Conservation (phyloP, 1,139 yeast genomes). For the Scheffersomyces illinoinensis region DNA sequence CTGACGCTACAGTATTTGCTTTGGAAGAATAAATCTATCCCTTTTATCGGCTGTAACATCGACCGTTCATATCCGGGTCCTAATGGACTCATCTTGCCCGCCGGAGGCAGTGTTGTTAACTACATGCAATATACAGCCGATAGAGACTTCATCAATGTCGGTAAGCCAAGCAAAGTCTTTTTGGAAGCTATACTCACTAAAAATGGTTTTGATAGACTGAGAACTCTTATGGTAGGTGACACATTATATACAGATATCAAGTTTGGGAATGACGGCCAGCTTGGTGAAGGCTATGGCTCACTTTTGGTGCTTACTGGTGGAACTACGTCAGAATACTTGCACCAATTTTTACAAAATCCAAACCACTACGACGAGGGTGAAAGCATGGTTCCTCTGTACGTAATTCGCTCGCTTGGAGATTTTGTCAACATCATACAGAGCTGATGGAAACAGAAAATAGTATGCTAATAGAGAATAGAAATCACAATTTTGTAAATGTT, state of each 20-base stretch:
- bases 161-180: conserved; percentile 38
- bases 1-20: conserved; percentile 41
- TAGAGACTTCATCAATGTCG: conserved; percentile 36
- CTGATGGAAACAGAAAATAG: background rate
- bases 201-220: conserved; percentile 25
- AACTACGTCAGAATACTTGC: conserved; percentile 27
- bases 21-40: conserved; percentile 31
- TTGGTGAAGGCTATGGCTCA: conserved; percentile 32
- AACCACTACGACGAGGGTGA: conserved; percentile 14
- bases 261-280: conserved; percentile 42
- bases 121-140: conserved; percentile 38
- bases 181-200: conserved; percentile 31
- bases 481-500: background rate
- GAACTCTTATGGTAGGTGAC: conserved; percentile 45
- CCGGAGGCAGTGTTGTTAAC: conserved; percentile 46
- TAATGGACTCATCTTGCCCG: conserved; percentile 38
- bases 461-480: background rate
- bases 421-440: conserved; percentile 15
- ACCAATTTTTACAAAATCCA: conserved; percentile 11
- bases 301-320: conserved; percentile 43
- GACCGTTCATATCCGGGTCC: conserved; percentile 46
- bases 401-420: conserved; percentile 33
- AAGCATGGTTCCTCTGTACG: conserved; percentile 30
- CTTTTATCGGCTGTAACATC: conserved; percentile 43
- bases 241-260: conserved; percentile 45